These are phyloP conservation scores for Pleodorina starrii DNA, from an alignment of 139 green algal species.

Conservation along the genomic window DNA sequence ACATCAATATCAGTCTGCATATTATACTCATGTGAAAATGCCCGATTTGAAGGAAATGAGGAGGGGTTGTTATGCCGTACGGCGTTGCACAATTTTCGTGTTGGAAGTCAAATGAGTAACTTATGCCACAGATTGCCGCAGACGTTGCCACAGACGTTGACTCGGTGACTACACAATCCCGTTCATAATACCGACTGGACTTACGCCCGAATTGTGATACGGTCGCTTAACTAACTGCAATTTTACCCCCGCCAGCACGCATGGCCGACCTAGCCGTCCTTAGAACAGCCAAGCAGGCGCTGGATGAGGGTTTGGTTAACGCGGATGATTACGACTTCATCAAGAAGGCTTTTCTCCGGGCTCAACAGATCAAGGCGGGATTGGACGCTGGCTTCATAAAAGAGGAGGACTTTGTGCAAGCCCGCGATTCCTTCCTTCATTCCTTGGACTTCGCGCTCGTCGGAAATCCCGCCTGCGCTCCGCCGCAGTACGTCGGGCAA, in stretches of 20 bases:
- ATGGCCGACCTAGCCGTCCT: constrained; percentile 72
- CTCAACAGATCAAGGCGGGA: constrained; percentile 88
- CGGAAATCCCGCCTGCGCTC: neutral
- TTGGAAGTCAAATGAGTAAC: neutral
- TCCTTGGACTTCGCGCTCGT: constrained; percentile 69
- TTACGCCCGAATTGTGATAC: too few relatives aligned
- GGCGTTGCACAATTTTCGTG: too few relatives aligned
- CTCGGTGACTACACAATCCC: too few relatives aligned
- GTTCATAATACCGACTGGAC: too few relatives aligned
- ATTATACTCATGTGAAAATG: too few relatives aligned
- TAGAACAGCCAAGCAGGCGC: constrained; percentile 78
- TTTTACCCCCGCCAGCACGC: neutral
- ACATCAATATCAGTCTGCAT: too few relatives aligned
- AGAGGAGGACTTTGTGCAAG: constrained; percentile 79
- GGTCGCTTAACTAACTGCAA: neutral
- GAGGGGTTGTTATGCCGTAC: too few relatives aligned
- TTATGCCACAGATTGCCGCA: neutral
- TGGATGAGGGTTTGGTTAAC: constrained; percentile 83
- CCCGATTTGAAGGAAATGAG: too few relatives aligned
- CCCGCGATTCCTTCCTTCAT: constrained; percentile 79
- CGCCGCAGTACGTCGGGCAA: neutral
- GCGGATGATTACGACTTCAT: constrained; percentile 82
- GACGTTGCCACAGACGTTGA: too few relatives aligned
- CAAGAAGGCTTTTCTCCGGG: constrained; percentile 86
- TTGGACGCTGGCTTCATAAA: constrained; percentile 84